These are phyloP conservation scores for Basidiobolus meristosporus DNA, from an alignment of 371 early-diverging fungal genomes.

Conservation along the genomic window DNA sequence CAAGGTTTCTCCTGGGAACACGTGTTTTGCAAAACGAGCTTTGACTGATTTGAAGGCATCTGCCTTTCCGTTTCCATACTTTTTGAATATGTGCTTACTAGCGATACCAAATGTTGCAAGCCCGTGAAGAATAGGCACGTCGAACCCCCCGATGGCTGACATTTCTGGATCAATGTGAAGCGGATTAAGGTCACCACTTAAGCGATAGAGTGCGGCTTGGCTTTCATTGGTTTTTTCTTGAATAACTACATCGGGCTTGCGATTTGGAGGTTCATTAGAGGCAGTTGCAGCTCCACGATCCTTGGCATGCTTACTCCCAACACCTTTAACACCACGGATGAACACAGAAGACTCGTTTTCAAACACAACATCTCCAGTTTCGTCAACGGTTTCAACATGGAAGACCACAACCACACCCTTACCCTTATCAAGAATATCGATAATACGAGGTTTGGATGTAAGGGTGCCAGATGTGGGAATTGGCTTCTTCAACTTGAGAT, in stretches of 20 bases:
- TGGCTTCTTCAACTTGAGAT: conserved; percentile 62
- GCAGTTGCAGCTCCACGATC: conserved; percentile 64
- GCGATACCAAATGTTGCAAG: conserved; percentile 84
- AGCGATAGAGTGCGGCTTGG: conserved; percentile 91
- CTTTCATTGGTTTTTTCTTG: conserved; percentile 71
- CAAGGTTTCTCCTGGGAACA: conserved; percentile 92
- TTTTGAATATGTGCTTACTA: conserved; percentile 65
- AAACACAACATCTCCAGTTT: conserved; percentile 50
- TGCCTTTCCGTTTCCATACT: conserved; percentile 51
- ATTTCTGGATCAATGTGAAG: conserved; percentile 93
- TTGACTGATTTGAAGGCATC: conserved; percentile 64
- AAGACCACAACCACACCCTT: conserved; percentile 73
- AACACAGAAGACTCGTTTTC: conserved; percentile 82
- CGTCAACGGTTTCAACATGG: conserved; percentile 65
- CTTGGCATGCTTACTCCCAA: conserved; percentile 62
- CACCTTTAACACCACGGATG: conserved; percentile 81
- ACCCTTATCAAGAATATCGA: conserved; percentile 93
- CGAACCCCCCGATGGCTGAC: conserved; percentile 84
- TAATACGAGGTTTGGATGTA: conserved; percentile 45
- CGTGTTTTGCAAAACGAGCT: conserved; percentile 77
- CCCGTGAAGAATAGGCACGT: conserved; percentile 91
- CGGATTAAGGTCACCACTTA: conserved; percentile 75
- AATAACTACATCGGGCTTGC: conserved; percentile 64
- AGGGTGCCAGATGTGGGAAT: conserved; percentile 68
- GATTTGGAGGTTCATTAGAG: conserved; percentile 48